Conservation (phyloP, 2,329 filamentous ascomycete species). For the Aspergillus piperis region DNA sequence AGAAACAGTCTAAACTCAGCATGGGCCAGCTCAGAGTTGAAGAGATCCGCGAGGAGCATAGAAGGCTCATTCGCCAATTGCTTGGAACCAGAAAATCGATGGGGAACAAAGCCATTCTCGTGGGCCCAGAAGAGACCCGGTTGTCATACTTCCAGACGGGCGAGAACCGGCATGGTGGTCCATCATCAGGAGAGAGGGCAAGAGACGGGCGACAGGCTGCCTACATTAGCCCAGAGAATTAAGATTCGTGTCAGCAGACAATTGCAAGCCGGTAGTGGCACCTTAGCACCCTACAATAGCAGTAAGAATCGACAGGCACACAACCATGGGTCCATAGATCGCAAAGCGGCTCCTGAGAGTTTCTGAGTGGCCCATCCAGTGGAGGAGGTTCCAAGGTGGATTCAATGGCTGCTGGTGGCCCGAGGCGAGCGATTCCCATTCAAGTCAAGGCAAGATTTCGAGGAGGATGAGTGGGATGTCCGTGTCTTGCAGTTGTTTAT, state of each 20-base stretch:
- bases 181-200: neutral
- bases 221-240: slow-evolving; percentile 7
- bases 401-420: slow-evolving; percentile 1
- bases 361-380: slow-evolving; percentile 2
- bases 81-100: neutral
- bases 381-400: slow-evolving; percentile 1
- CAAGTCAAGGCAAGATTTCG: slow-evolving; percentile 1
- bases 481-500: neutral
- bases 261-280: slow-evolving; percentile 7
- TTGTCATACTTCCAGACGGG: neutral
- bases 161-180: neutral
- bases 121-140: neutral
- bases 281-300: slow-evolving; percentile 8
- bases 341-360: slow-evolving; percentile 3
- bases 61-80: neutral
- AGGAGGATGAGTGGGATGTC: neutral
- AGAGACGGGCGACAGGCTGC: neutral
- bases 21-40: slow-evolving; percentile 1
- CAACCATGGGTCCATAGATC: slow-evolving; percentile 18
- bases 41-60: slow-evolving; percentile 1
- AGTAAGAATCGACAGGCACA: slow-evolving; percentile 22
- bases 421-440: slow-evolving; percentile 4
- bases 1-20: slow-evolving; percentile 2
- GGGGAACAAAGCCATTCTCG: neutral
- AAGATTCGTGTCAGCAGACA: slow-evolving; percentile 12